phyloP scores from a whole-genome alignment of 2,329 filamentous ascomycete genomes.

The Fusarium poae region DNA sequence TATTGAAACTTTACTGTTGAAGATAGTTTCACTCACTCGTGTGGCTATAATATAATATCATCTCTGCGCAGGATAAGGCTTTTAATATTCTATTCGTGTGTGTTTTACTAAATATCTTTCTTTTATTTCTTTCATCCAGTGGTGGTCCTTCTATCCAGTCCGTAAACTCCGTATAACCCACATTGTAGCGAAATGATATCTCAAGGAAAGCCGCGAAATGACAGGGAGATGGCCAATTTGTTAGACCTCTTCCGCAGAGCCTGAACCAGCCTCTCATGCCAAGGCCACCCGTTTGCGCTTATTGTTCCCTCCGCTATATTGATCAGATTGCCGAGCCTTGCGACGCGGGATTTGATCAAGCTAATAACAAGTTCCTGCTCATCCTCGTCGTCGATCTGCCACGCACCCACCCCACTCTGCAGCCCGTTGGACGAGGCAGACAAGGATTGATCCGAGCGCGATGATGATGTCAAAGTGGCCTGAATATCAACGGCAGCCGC shows the following conservation, averaged over 20 bases:
- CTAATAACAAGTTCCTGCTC: background rate
- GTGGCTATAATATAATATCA: too few relatives aligned
- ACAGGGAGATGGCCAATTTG: background rate
- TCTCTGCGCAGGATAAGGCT: too few relatives aligned
- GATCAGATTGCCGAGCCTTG: background rate
- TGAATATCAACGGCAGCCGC: background rate
- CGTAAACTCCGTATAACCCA: background rate
- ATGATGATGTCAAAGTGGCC: too few relatives aligned
- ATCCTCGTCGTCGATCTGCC: background rate
- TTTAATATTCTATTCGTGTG: too few relatives aligned
- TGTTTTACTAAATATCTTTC: background rate
- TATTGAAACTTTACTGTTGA: too few relatives aligned
- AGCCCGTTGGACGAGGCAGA: background rate
- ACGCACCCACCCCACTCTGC: background rate
- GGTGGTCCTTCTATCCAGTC: background rate
- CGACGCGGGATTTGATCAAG: background rate
- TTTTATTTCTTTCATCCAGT: background rate
- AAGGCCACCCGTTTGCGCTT: background rate
- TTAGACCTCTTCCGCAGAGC: background rate
- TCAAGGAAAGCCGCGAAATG: background rate
- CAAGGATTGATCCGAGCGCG: background rate
- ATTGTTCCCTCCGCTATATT: background rate
- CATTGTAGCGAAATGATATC: background rate
- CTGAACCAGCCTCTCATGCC: background rate
- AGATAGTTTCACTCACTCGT: too few relatives aligned